phyloP scores from a whole-genome alignment of 2,329 filamentous ascomycete species.

The Aureobasidium subglaciale region DNA sequence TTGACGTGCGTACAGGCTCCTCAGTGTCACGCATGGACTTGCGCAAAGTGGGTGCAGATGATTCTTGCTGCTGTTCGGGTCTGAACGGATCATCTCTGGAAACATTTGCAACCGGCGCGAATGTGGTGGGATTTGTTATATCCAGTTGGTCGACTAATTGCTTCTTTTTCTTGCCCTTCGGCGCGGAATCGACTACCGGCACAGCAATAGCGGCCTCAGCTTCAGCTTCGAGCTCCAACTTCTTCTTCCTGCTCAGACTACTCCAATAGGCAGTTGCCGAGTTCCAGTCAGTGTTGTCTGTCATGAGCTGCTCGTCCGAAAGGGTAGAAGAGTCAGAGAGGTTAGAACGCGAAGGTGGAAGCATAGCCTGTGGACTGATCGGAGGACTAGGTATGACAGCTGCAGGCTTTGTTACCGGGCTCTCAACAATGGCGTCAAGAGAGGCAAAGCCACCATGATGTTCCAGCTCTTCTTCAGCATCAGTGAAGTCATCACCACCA shows the following conservation, averaged over 20 bases:
- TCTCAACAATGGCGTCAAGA: slow-evolving; percentile 63
- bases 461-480: slow-evolving; percentile 68
- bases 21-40: slow-evolving; percentile 27
- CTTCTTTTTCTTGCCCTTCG: slow-evolving; percentile 38
- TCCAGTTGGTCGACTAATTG: slow-evolving; percentile 24
- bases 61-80: not conserved
- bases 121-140: slow-evolving; percentile 14
- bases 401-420: slow-evolving; percentile 36
- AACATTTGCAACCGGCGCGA: slow-evolving; percentile 9
- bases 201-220: slow-evolving; percentile 30
- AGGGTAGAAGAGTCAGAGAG: slow-evolving; percentile 12
- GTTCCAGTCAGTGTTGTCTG: slow-evolving; percentile 53
- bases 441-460: slow-evolving; percentile 63
- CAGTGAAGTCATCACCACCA: slow-evolving; percentile 65
- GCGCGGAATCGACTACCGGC: slow-evolving; percentile 37
- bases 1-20: slow-evolving; percentile 13
- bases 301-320: slow-evolving; percentile 3
- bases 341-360: slow-evolving; percentile 2
- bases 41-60: slow-evolving; percentile 30
- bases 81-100: slow-evolving; percentile 4
- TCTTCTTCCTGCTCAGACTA: slow-evolving; percentile 55
- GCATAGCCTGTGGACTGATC: slow-evolving; percentile 23
- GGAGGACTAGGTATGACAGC: slow-evolving; percentile 15
- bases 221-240: slow-evolving; percentile 54
- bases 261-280: slow-evolving; percentile 64